Base-by-base conservation (phyloP, 257 asterid genomes). In the Osmanthus fragrans region DNA sequence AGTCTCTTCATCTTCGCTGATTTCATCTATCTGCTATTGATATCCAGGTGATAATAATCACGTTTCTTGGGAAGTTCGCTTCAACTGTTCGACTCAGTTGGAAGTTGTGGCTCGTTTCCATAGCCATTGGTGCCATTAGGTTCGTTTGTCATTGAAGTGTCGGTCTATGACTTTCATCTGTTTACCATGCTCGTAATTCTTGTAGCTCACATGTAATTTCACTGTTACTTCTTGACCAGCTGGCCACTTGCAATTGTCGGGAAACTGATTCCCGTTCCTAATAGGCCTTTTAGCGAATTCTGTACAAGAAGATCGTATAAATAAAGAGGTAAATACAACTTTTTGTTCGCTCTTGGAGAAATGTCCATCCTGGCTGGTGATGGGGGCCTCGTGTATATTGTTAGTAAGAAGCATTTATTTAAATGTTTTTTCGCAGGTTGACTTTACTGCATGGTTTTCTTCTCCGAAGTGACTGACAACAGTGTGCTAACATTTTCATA, bases 21-120 rank as follows among this genome's bases (percentile, higher is more conserved):
- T 60, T 30, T 71, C 34, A n/a, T 78, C 18, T 60, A 33, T 77
- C 63, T 29, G 45, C 39, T 70, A 42, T 76, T 56, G 30, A 32
- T 76, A 29, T 79, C 34, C 85, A 95, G 99, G 95, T 90, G 34
- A 39, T 95, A 42, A 95, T 95, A 15, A 91, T 95, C 79, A 86
- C 91, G 76, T 92, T 95, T 71, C 94, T 95, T 70, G 97, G 99
- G 67, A 93, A 88, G 79, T 95, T 95, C 67, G 71, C 92, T 21
- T 64, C 95, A 2, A 89, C 92, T 0, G 93, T 91, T 69, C 90
- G 92, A 32, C 92, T 94, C 30, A 91, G 92, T 79, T 92, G 99
- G 99, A 66, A 94, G 82, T 77, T 94, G 78, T 92, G 99, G 99
- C 89, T 92, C 51, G 97, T 92, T 39, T 91, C 98, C n/a, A 72